phyloP scores from a whole-genome alignment of 768 basidiomycete genomes.

The Trichaptum fuscoviolaceum region DNA sequence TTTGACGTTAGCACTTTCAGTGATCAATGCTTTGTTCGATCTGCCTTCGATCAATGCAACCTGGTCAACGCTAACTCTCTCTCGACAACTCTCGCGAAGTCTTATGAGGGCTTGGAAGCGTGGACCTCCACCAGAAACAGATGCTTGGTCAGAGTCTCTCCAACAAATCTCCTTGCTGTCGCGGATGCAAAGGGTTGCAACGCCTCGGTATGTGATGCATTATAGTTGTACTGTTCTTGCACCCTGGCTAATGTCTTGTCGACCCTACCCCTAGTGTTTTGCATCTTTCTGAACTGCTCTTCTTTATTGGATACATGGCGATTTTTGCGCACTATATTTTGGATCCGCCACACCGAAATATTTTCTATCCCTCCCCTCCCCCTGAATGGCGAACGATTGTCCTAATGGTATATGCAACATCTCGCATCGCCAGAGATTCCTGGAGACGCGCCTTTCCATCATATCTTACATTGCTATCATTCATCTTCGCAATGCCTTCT shows the following conservation, averaged over 20 bases:
- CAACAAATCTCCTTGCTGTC: conserved; percentile 11
- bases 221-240: conserved; percentile 11
- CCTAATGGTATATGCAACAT: background rate
- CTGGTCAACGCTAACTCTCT: conserved; percentile 32
- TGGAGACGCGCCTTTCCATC: conserved; percentile 23
- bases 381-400: background rate
- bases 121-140: conserved; percentile 18
- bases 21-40: conserved; percentile 35
- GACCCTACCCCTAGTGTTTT: conserved; percentile 28
- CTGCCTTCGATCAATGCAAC: conserved; percentile 4
- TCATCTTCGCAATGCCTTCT: conserved; percentile 37
- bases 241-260: conserved; percentile 4
- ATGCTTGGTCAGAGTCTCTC: conserved; percentile 3
- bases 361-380: background rate
- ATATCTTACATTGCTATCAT: conserved; percentile 34
- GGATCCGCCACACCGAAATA: background rate
- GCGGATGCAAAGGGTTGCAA: conserved; percentile 34
- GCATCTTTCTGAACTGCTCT: conserved; percentile 38
- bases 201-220: conserved; percentile 39
- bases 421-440: background rate
- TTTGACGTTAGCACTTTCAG: conserved; percentile 21
- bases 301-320: conserved; percentile 35
- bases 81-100: conserved; percentile 33
- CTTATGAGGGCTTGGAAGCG: conserved; percentile 37
- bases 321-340: conserved; percentile 30